Base-by-base conservation (phyloP, 2,329 filamentous ascomycete genomes). In the Cercospora zeae-maydis region DNA sequence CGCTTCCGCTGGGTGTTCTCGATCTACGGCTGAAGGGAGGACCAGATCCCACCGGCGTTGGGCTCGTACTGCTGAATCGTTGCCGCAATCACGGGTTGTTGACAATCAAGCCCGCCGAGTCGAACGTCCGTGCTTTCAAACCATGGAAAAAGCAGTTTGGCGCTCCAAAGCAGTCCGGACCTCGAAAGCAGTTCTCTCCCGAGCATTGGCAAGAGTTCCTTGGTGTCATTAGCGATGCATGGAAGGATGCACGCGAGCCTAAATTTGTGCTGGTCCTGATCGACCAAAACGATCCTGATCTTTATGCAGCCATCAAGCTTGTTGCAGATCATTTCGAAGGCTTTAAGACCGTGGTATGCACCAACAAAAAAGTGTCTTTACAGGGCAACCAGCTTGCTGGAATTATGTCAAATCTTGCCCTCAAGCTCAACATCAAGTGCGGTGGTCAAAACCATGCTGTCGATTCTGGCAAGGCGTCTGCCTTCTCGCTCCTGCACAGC, bases 401-500 rank as follows among this genome's bases (percentile, higher is more conserved):
- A 6, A 2, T 47, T 11, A 30, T 45, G 21, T 59, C 56, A 10
- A 63, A 63, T 27, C 34, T 63, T 24, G 61, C 61, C 0, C 49
- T 63, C 19, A 63, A 63, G 34, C 49, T 55, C 61, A 63, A 63
- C 19, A 19, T 59, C 24, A 54, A 55, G 39, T 24, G 31, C 14
- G 24, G 34, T 21, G 61, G 61, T 16, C 21, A 36, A 14, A 63
- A 63, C 11, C 58, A 63, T 57, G 36, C 34, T 27, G 21, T 45
- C 3, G 24, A 27, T 0, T 13, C 54, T 16, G 34, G 2, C 21
- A 14, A 14, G 11, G 2, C 0, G 14, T 45, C 34, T 33, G 54
- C 54, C 1, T 57, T 57, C 9, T 19, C 30, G 27, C 49, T 16
- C 1, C 3, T 33, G 16, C 27, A 52, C 30, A 5, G 1, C 24